Conservation (phyloP, 2,329 filamentous ascomycete species). For the Clarireedia homoeocarpa region DNA sequence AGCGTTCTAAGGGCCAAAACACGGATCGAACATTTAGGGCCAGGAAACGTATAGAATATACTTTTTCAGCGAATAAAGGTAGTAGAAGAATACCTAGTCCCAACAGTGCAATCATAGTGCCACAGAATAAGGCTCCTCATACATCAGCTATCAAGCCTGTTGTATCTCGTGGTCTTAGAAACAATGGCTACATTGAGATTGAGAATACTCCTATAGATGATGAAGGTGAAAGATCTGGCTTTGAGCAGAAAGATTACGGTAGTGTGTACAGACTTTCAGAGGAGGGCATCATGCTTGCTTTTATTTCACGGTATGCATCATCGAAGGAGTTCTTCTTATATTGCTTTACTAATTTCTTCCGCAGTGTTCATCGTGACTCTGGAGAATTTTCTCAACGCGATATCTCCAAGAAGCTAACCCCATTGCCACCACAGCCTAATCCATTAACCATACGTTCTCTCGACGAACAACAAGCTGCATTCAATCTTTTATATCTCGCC, state of each 20-base stretch:
- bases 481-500: constrained; percentile 53
- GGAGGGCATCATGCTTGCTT: constrained; percentile 60
- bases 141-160: constrained; percentile 43
- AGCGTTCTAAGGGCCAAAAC: too few relatives aligned
- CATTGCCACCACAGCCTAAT: background rate
- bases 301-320: constrained; percentile 53
- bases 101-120: constrained; percentile 31
- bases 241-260: constrained; percentile 55
- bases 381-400: constrained; percentile 10
- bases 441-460: constrained; percentile 26
- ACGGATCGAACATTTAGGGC: too few relatives aligned
- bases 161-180: constrained; percentile 55
- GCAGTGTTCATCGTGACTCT: constrained; percentile 12
- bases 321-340: background rate
- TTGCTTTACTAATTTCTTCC: background rate
- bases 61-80: too few relatives aligned
- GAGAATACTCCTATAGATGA: constrained; percentile 51
- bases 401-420: background rate
- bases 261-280: constrained; percentile 56
- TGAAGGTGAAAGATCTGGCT: constrained; percentile 37
- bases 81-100: too few relatives aligned
- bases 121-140: constrained; percentile 45
- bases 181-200: constrained; percentile 66
- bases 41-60: too few relatives aligned
- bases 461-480: constrained; percentile 57